Percentiles rank a stretch among this genome's conserved stretches.
Conservation (phyloP, 106 monocot genomes). For the Triglochin maritima region DNA sequence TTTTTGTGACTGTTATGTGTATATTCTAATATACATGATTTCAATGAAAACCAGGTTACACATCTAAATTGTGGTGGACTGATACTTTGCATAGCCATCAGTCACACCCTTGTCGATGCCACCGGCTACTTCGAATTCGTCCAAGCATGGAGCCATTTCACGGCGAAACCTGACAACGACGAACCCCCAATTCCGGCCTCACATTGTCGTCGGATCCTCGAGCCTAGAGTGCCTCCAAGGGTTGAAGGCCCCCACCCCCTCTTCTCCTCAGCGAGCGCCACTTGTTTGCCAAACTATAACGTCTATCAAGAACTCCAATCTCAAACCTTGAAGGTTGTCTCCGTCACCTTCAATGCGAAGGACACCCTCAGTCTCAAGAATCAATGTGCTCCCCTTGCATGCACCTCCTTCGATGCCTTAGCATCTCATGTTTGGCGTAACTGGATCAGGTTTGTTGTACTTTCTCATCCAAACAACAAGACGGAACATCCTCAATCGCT, state of each 20-base stretch:
- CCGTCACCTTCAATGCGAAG: constrained; percentile 43
- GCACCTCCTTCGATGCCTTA: constrained; percentile 86
- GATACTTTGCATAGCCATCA: constrained; percentile 64
- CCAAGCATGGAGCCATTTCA: constrained; percentile 51
- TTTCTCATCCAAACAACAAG: no score
- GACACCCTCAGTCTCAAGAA: constrained; percentile 61
- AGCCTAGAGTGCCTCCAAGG: constrained; percentile 32
- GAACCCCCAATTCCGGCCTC: constrained; percentile 26
- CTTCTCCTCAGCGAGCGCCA: constrained; percentile 13
- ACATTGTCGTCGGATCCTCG: constrained; percentile 47
- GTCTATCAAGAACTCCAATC: constrained; percentile 37
- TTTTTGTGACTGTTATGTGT: no score
- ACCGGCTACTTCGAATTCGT: constrained; percentile 66
- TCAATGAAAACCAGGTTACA: constrained; percentile 51
- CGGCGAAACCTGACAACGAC: not conserved
- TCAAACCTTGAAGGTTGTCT: constrained; percentile 49
- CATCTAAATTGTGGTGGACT: constrained; percentile 77
- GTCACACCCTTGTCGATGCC: constrained; percentile 71
- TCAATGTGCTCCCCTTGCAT: constrained; percentile 53
- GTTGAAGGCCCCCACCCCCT: constrained; percentile 40
- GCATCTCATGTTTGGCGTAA: constrained; percentile 76
- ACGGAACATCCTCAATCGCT: no score
- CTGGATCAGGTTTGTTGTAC: constrained; percentile 59
- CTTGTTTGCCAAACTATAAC: not conserved
- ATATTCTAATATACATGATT: no score